phyloP scores from a whole-genome alignment of 345 rosid genomes.

The Salix viminalis region DNA sequence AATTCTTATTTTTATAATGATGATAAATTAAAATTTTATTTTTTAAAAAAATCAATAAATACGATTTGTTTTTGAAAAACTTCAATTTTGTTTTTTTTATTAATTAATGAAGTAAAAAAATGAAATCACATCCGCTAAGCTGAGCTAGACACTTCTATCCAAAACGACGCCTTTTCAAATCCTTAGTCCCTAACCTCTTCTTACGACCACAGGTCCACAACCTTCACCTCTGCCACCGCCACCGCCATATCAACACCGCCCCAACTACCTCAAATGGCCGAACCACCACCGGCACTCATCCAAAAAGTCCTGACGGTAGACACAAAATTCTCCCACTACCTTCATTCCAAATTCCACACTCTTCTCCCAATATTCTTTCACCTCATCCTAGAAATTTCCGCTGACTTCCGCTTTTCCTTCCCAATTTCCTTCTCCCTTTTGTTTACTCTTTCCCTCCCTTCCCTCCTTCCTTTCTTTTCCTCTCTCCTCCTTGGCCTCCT shows the following conservation, averaged over 20 bases:
- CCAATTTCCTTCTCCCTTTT: conserved; percentile 60
- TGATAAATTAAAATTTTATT: too few relatives aligned
- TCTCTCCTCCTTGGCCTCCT: conserved; percentile 80
- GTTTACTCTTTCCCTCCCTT: conserved; percentile 38
- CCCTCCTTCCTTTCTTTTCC: conserved; percentile 40
- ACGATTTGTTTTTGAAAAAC: too few relatives aligned
- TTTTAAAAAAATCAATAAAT: too few relatives aligned
- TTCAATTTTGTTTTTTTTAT: too few relatives aligned
- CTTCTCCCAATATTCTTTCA: conserved; percentile 45
- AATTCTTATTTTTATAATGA: too few relatives aligned
- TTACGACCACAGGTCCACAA: neutral
- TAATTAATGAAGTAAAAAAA: too few relatives aligned
- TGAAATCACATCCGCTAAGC: too few relatives aligned
- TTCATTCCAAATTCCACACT: conserved; percentile 48
- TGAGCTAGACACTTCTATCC: neutral
- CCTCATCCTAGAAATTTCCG: conserved; percentile 66
- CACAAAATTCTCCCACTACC: conserved; percentile 42
- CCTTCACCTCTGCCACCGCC: neutral
- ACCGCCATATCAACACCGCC: neutral
- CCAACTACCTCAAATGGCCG: neutral
- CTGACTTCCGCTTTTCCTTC: conserved; percentile 81
- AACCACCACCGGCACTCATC: conserved; percentile 11
- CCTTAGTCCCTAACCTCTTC: neutral
- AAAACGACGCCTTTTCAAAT: neutral
- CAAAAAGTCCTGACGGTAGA: conserved; percentile 42